Conservation (phyloP, 1,139 yeast species). For the Diutina neorugosa region DNA sequence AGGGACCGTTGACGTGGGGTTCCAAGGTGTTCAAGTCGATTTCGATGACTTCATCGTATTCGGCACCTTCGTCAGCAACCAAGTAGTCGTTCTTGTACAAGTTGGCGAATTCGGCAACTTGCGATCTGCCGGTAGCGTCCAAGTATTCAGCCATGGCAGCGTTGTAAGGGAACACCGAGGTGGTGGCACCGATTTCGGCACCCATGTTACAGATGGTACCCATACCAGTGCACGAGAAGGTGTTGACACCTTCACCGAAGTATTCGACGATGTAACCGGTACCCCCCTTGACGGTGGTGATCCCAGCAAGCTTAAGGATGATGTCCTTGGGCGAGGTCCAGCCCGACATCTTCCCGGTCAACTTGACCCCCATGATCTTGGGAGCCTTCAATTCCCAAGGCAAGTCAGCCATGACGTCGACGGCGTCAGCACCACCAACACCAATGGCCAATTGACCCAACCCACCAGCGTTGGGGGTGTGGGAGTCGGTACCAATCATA, state of each 20-base stretch:
- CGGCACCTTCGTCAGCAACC: conserved; percentile 87
- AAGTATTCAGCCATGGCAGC: conserved; percentile 82
- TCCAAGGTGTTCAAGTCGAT: conserved; percentile 90
- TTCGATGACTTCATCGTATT: conserved; percentile 93
- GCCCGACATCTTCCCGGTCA: conserved; percentile 90
- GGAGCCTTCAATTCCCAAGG: conserved; percentile 99
- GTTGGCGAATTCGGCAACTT: conserved; percentile 74
- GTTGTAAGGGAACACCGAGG: conserved; percentile 97
- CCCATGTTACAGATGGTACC: conserved; percentile 99
- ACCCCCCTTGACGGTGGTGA: conserved; percentile 97
- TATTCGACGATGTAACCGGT: conserved; percentile 97
- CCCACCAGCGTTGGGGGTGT: conserved; percentile 99
- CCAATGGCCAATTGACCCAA: conserved; percentile 97
- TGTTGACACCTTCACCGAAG: conserved; percentile 93
- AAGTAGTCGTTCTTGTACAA: conserved; percentile 66
- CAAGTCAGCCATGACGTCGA: conserved; percentile 89
- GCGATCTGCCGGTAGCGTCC: conserved; percentile 75
- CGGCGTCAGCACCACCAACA: conserved; percentile 99
- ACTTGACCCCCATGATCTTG: conserved; percentile 91
- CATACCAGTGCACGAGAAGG: conserved; percentile 98
- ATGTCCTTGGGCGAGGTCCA: conserved; percentile 99
- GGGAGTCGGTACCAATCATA: conserved; percentile 96
- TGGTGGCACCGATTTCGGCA: conserved; percentile 99
- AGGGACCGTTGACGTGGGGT: conserved; percentile 98
- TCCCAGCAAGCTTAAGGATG: conserved; percentile 91